Conservation (phyloP, 116 monocot species). For the Trichopus zeylanicus region DNA sequence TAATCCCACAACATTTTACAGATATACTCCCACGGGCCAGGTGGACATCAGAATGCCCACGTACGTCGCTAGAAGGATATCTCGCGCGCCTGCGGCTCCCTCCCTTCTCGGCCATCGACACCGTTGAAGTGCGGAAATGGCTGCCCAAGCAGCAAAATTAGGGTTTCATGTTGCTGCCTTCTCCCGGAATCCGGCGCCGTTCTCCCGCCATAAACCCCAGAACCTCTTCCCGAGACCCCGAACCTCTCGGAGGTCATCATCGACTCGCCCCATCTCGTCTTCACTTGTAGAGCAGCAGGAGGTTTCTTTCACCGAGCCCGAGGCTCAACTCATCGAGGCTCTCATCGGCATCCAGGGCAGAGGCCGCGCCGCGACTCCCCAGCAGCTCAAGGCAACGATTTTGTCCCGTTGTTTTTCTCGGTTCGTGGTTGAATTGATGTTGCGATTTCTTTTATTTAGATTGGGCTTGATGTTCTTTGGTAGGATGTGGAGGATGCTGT, state of each 20-base stretch:
- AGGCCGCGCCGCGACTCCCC: constrained; percentile 60
- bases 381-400: constrained; percentile 55
- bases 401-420: not conserved
- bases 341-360: constrained; percentile 88
- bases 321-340: constrained; percentile 65
- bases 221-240: not conserved
- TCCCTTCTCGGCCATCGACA: not conserved
- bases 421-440: no score
- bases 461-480: not conserved
- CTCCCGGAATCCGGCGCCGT: not conserved
- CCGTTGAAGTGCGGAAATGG: constrained; percentile 15
- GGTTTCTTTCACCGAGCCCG: constrained; percentile 45
- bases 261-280: constrained; percentile 19
- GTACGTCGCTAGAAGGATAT: not conserved
- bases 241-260: not conserved
- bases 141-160: constrained; percentile 8
- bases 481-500: constrained; percentile 82
- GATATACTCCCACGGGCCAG: no score
- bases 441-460: constrained; percentile 1
- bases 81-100: not conserved
- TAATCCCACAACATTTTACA: no score
- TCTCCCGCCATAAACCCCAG: not conserved
- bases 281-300: constrained; percentile 30
- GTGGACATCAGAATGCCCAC: no score
- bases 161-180: constrained; percentile 8